Evolutionary conservation across 352 stramenopile species (phyloP).

Genomic region (Thalassiosira exigua): DNA sequence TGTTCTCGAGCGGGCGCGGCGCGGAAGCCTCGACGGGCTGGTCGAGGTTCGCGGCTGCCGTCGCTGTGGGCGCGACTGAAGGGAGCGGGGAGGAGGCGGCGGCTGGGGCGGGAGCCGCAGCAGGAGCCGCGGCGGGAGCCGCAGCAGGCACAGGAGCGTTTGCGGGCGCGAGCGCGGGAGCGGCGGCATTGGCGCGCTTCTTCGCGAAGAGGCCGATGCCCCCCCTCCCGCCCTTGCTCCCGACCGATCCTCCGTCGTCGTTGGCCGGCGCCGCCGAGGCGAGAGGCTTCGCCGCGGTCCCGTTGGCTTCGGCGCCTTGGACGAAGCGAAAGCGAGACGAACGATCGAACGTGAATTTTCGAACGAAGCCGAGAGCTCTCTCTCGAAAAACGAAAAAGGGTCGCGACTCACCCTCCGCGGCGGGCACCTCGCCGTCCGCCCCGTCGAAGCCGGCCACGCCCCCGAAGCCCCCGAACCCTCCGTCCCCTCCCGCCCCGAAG

Average conservation of each 20-base stretch:
- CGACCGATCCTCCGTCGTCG: too few relatives aligned
- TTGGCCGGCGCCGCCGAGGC: not conserved
- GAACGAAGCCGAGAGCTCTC: not conserved
- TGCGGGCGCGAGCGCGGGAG: not conserved
- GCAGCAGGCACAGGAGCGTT: not conserved
- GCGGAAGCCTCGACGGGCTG: too few relatives aligned
- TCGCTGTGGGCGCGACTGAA: too few relatives aligned
- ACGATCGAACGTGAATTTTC: not conserved
- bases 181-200: not conserved
- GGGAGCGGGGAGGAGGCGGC: too few relatives aligned
- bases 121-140: too few relatives aligned
- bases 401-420: slow-evolving; percentile 5
- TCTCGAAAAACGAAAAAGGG: not conserved
- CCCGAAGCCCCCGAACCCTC: not conserved
- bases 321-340: not conserved
- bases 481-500: slow-evolving; percentile 7
- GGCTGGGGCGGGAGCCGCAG: not conserved
- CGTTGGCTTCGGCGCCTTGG: not conserved
- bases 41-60: too few relatives aligned
- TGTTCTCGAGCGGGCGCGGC: too few relatives aligned
- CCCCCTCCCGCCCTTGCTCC: not conserved
- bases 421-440: not conserved
- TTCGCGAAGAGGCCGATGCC: slow-evolving; percentile 16
- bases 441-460: not conserved
- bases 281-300: slow-evolving; percentile 1